Evolutionary conservation across 2,329 filamentous ascomycete species (phyloP).

Genomic region (Alternaria gaisen): DNA sequence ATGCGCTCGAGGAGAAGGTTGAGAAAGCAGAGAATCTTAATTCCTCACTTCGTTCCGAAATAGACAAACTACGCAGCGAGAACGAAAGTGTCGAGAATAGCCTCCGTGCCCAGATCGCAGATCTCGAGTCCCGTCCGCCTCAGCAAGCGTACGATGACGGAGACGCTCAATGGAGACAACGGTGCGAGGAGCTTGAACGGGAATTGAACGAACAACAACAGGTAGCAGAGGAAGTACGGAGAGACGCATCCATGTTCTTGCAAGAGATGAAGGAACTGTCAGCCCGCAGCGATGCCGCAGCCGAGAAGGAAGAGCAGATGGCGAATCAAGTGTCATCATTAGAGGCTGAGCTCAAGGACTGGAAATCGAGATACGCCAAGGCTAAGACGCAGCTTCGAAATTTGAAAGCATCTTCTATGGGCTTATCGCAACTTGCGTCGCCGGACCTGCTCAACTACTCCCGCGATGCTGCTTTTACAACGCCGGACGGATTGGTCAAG

Average conservation of each 20-base stretch:
- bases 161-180: conserved; percentile 48
- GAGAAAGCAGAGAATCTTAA: conserved; percentile 79
- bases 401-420: conserved; percentile 81
- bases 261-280: conserved; percentile 90
- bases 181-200: conserved; percentile 57
- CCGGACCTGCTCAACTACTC: conserved; percentile 72
- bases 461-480: conserved; percentile 72
- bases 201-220: conserved; percentile 81
- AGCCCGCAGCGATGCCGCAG: conserved; percentile 77
- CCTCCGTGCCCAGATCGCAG: conserved; percentile 70
- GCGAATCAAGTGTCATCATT: conserved; percentile 77
- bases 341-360: conserved; percentile 84
- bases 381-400: conserved; percentile 86
- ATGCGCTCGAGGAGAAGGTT: conserved; percentile 76
- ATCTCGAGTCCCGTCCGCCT: conserved; percentile 47
- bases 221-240: conserved; percentile 85
- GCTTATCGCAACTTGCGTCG: conserved; percentile 68
- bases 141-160: conserved; percentile 30
- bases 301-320: conserved; percentile 83
- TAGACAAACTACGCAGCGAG: conserved; percentile 76
- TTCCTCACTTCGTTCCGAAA: conserved; percentile 78
- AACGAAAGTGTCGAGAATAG: conserved; percentile 71
- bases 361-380: conserved; percentile 88
- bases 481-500: conserved; percentile 80
- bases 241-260: conserved; percentile 83